Base-by-base conservation (phyloP, 305 asterid genomes). In the Striga hermonthica region DNA sequence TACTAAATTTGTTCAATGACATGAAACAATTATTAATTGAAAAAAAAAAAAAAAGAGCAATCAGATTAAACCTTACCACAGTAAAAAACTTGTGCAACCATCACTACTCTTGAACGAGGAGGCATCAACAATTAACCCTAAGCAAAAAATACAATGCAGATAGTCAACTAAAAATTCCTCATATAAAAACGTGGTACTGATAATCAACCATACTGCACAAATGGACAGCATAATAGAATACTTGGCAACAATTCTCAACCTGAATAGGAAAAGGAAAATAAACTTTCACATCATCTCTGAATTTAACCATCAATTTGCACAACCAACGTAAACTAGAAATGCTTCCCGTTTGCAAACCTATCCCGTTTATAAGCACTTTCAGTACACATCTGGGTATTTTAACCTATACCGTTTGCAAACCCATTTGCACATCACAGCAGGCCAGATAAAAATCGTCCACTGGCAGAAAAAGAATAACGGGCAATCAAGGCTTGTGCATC, bases 401-500 rank as follows among this genome's bases (percentile, higher is more conserved):
- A 12, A 74, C 79, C 79, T 53, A 22, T 77, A 66, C 64, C 63
- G 70, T 68, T 71, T 58, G 12, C 43, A 47, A 22, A 54, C 63
- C 72, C 80, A 69, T 69, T 74, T 69, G 31, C 53, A 74, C 76
- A 63, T 66, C 66, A 47, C 12, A 55, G 40, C 71, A 70, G 55
- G 76, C 79, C 76, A 70, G 80, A 66, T 57, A 69, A 74, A 73
- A 60, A 73, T 76, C 75, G 66, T 64, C 57, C 45, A 64, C 57
- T 40, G 66, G 74, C 73, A 69, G 72, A 70, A 73, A n/a, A n/a
- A 22, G 73, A 65, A 66, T 67, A 4, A 65, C 41, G 67, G 63
- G 71, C 77, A 56, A 66, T 66, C 40, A 88, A 48, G 95, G 83
- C 82, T 76, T 86, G 90, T 86, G 95, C 75, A 91, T 69, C 81